Evolutionary conservation across 306 rosid genomes (phyloP).

Genomic region (Prinsepia uniflora): DNA sequence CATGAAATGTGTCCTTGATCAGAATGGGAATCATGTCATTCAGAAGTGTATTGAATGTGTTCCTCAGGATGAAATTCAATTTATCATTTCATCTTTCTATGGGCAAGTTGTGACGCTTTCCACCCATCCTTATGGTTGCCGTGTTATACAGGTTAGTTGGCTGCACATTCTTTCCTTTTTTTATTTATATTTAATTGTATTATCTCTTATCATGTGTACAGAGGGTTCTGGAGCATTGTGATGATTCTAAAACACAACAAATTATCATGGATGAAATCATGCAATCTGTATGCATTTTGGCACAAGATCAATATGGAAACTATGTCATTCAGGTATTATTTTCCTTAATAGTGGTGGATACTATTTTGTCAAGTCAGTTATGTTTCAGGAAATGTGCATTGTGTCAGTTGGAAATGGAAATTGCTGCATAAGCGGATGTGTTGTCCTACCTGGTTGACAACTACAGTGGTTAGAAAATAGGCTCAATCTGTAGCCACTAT

Average conservation of each 20-base stretch:
- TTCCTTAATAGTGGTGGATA: background rate
- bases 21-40: conserved; percentile 95
- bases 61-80: conserved; percentile 85
- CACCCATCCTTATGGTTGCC: conserved; percentile 96
- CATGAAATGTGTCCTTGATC: conserved; percentile 93
- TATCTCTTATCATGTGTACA: conserved; percentile 43
- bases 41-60: conserved; percentile 90
- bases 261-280: conserved; percentile 91
- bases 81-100: conserved; percentile 81
- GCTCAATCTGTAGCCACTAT: too few relatives aligned
- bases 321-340: conserved; percentile 86
- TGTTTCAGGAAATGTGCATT: background rate
- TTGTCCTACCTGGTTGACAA: background rate
- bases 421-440: background rate
- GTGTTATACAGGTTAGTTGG: conserved; percentile 84
- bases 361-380: background rate
- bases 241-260: conserved; percentile 67
- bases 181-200: conserved; percentile 21
- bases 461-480: background rate
- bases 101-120: conserved; percentile 93
- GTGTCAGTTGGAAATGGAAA: background rate
- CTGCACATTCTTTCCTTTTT: conserved; percentile 13
- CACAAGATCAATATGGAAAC: conserved; percentile 97
- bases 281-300: conserved; percentile 79
- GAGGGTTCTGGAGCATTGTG: conserved; percentile 95